Evolutionary conservation across 2,329 filamentous ascomycete genomes (phyloP), one percentile per base, ranked within the genome.

Genomic region (Diaporthe helianthi): DNA sequence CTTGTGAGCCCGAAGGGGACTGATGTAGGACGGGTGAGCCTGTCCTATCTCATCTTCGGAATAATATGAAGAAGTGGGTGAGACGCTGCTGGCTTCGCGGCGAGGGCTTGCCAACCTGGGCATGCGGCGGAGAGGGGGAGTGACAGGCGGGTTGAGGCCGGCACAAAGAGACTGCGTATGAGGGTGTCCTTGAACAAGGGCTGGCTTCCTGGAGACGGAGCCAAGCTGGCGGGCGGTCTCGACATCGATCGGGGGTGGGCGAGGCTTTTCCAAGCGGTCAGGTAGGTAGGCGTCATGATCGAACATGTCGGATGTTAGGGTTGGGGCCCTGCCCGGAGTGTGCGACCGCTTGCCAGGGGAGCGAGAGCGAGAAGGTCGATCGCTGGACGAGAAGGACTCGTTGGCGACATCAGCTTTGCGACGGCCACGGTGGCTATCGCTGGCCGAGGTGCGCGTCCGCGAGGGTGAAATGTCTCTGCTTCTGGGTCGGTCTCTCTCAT

Each of bases 41-140:
- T 68, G 65, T 31, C 71, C 65, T 0, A 71, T 41, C 3, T 74
- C 72, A 19, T 79, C 76, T 47, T 76, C 74, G 0, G 78, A 80
- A 58, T 80, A 80, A 38, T 74, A 64, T 12, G 78, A 80, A 9
- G 78, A 76, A n/a, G 44, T 55, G 9, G 19, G 22, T 4, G 65
- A 67, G 22, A 58, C 15, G 7, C 75, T 70, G 19, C 75, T 72
- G 22, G 76, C 70, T 22, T 69, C 63, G n/a, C 24, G 36, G 15
- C 38, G 55, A 52, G 65, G 63, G 44, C 55, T 67, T 19, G 36
- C 44, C 29, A 69, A 60, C 24, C 38, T 69, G n/a, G 63, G 69
- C 61, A 67, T 60, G 33, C 61, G 67, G 26, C 67, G 69, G 6
- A 67, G 69, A 44, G 69, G 69, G 26, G 52, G 66, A 47, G 61